Evolutionary conservation across 805 yeast genomes (phyloP), one percentile per base, ranked within the genome.

Genomic region (Danielia reshetovae): DNA sequence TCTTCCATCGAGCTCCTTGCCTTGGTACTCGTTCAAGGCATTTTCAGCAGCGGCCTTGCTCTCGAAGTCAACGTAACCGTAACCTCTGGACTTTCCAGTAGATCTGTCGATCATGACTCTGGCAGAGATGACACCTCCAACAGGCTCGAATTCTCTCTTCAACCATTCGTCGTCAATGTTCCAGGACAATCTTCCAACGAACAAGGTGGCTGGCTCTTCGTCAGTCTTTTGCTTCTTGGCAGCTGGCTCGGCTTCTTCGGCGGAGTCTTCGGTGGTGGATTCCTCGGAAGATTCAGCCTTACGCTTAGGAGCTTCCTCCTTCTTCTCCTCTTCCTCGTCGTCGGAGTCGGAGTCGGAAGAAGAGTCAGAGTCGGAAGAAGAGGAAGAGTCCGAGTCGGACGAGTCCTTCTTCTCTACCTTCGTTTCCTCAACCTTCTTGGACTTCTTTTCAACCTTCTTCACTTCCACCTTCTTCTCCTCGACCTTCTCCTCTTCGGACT

Each of bases 131-230:
- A 88, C 93, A 63, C 95, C 96, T 34, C 90, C 95, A 43, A 64
- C 41, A 43, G 74, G 76, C 61, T 81, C 88, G 62, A 93, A 93
- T 70, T 86, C 97, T 43, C 81, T 70, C 65, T 74, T 73, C 62
- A 93, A 79, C 95, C 96, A 85, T 41, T 81, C 95, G 60, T 89
- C 97, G 57, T 93, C 98, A 55, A 93, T 77, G 65, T 80, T 84
- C 97, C 97, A 93, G 14, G 97, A 88, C 56, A 93, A 77, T 72
- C 97, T 82, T 55, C 98, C 98, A 47, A 89, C 97, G 55, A 93
- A 93, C 48, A 93, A 64, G 42, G 97, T 90, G 40, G 90, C 85
- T 52, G 88, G 82, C 65, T 82, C 95, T 18, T 32, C 42, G 33
- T 62, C 63, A 34, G 58, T 47, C 69, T 72, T 75, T 46, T 67